Evolutionary conservation across 306 rosid genomes (phyloP).

Genomic region (Sechiopsis laciniata): DNA sequence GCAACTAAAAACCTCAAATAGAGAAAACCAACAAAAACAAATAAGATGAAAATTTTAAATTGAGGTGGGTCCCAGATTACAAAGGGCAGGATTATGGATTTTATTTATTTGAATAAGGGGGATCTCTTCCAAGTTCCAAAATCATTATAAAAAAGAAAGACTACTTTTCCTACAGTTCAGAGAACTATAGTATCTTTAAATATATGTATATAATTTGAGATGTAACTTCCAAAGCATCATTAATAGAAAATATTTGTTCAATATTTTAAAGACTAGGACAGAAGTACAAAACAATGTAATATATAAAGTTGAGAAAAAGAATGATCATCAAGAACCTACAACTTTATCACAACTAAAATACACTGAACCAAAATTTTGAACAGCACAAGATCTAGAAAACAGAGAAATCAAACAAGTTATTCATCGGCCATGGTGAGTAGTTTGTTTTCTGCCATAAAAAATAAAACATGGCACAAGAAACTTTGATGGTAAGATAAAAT

Average conservation of each 20-base stretch:
- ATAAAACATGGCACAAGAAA: not conserved
- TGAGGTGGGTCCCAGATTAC: not conserved
- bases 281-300: conserved; percentile 1
- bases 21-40: not conserved
- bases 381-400: not conserved
- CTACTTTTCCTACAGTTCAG: not conserved
- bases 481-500: not conserved
- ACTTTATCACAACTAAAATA: no score
- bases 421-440: not conserved
- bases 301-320: not conserved
- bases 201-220: not conserved
- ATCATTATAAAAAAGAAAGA: not conserved
- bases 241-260: not conserved
- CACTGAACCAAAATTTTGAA: not conserved
- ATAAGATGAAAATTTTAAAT: not conserved
- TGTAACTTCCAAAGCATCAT: conserved; percentile 4
- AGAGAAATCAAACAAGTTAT: not conserved
- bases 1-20: conserved; percentile 2
- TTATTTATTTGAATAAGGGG: not conserved
- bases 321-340: not conserved
- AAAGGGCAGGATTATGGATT: conserved; percentile 10
- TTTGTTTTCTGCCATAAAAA: not conserved
- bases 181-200: no score
- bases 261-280: conserved; percentile 8
- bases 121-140: not conserved